Evolutionary conservation across 164 flowering plant species (phyloP), one percentile per base, ranked within the genome.

Genomic region (Protea cynaroides): DNA sequence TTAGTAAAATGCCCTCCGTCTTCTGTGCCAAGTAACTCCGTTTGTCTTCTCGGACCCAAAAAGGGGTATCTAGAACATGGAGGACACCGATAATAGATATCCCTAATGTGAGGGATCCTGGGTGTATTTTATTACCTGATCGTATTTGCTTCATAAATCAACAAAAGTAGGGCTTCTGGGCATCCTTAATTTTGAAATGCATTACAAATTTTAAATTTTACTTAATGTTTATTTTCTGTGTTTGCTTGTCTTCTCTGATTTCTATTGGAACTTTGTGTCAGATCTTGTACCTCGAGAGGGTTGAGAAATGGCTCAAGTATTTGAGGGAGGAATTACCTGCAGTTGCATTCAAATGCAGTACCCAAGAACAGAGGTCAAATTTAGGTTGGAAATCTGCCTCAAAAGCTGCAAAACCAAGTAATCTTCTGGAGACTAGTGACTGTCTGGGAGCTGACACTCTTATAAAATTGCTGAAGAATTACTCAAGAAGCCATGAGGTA

Each of bases 231-330:
- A n/a, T n/a, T 56, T 10, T 25, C 17, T 21, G n/a, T 34, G 34
- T 5, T 59, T 66, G 57, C 47, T 34, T 66, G 25, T 17, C 49
- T 29, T 52, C 34, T 4, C 43, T 63, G 13, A 52, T 52, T 9
- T 65, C 21, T 7, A n/a, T 56, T 25, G 8, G 9, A 18, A 4
- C 47, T 24, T 55, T 25, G 51, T 72, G 19, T 67, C 79, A 94
- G 99, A 94, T 83, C 99, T 94, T 81, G 99, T 92, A 50, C 99
- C 99, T 46, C 83, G 90, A 36, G 99, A 91, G 80, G 83, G 94
- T 74, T 65, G 96, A 91, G 69, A 91, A 89, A 80, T 94, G 99
- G 99, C 94, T 94, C 61, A 85, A 80, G 67, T 88, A 92, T 79
- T 86, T 92, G 23, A 77, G 96, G 66, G 97, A 89, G 80, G 99